phyloP scores from a whole-genome alignment of 768 basidiomycete species.

The Suillus lakei region DNA sequence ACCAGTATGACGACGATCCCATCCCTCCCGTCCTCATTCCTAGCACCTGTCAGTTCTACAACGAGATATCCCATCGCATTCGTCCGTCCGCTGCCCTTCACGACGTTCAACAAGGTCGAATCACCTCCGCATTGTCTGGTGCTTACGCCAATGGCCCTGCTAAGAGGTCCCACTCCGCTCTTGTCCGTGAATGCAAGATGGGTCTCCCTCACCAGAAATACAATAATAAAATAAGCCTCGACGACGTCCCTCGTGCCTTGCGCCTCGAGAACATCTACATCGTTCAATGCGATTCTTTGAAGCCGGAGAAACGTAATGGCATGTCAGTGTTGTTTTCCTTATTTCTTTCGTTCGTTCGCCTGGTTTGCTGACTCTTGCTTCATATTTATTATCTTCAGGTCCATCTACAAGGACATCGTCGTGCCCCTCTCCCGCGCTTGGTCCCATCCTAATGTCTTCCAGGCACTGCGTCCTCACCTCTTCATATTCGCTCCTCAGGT shows the following conservation, averaged over 20 bases:
- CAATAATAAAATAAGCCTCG: not conserved
- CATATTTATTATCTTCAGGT: too few relatives aligned
- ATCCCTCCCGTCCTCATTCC: not conserved
- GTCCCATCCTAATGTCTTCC: not conserved
- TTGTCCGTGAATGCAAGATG: not conserved
- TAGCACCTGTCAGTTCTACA: not conserved
- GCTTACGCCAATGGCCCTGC: not conserved
- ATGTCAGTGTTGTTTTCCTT: not conserved
- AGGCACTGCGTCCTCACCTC: not conserved
- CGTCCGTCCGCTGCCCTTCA: not conserved
- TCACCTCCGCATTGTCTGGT: not conserved
- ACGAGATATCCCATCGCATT: not conserved
- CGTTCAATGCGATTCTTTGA: not conserved
- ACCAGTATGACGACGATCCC: accelerated
- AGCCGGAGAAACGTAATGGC: not conserved
- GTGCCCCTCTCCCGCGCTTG: not conserved
- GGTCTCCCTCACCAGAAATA: not conserved
- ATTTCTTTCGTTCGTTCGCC: too few relatives aligned
- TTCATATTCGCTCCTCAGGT: not conserved
- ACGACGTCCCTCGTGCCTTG: not conserved
- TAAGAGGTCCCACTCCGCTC: not conserved
- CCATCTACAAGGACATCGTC: not conserved
- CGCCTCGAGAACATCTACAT: not conserved
- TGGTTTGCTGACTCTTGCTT: too few relatives aligned
- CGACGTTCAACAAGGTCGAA: not conserved